Evolutionary conservation across 768 basidiomycete genomes (phyloP).

Genomic region (Mycena rebaudengoi): DNA sequence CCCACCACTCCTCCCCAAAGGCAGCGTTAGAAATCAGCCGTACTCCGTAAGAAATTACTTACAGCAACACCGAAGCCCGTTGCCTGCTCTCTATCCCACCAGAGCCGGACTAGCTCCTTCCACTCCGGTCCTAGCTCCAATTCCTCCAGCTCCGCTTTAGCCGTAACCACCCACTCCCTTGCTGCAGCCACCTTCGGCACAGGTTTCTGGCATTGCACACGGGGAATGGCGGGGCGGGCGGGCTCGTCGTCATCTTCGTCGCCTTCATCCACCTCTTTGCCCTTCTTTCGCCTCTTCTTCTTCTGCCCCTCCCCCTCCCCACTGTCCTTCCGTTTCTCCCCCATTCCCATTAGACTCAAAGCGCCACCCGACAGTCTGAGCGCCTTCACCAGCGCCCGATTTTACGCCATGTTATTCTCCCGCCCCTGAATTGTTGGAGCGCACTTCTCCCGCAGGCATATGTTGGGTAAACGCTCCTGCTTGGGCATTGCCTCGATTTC

Average conservation of each 20-base stretch:
- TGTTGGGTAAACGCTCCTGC: too few species aligned
- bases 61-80: not conserved
- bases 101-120: not conserved
- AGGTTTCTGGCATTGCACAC: too few species aligned
- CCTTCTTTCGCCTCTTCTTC: not conserved
- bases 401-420: not conserved
- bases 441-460: too few species aligned
- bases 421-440: too few species aligned
- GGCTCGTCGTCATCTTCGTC: not conserved
- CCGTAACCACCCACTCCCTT: not conserved
- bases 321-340: not conserved
- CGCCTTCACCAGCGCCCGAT: not conserved
- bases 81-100: not conserved
- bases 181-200: too few species aligned
- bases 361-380: not conserved
- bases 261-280: not conserved
- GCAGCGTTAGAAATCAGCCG: too few species aligned
- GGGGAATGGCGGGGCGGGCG: not conserved
- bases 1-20: not conserved
- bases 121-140: not conserved
- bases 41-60: not conserved
- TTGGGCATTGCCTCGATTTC: too few species aligned
- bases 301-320: not conserved
- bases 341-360: not conserved
- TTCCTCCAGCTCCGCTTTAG: not conserved